Conservation (phyloP, 1,139 yeast genomes). For the Geotrichum klebahnii region DNA sequence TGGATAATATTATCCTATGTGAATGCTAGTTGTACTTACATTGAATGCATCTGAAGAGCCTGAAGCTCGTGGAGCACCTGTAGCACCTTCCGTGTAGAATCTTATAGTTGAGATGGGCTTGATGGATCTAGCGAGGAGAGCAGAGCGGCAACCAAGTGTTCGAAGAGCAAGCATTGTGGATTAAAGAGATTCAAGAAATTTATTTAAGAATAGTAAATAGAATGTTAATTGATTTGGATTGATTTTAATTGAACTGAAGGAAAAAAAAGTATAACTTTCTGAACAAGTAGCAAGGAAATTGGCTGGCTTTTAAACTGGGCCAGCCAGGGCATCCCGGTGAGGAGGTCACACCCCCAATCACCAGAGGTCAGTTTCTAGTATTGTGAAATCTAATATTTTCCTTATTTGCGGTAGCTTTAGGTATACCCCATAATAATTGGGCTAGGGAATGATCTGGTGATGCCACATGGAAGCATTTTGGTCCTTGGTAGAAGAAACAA, state of each 20-base stretch:
- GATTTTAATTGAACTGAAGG: neutral
- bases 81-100: slow-evolving; percentile 51
- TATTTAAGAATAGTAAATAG: too few species aligned
- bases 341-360: too few species aligned
- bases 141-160: slow-evolving; percentile 13
- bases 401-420: too few species aligned
- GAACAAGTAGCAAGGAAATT: too few species aligned
- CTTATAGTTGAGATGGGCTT: slow-evolving; percentile 39
- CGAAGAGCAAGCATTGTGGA: slow-evolving; percentile 21
- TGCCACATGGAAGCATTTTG: too few species aligned
- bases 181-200: too few species aligned
- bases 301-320: too few species aligned
- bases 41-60: slow-evolving; percentile 52
- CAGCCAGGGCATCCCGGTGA: too few species aligned
- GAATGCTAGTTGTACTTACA: slow-evolving; percentile 38
- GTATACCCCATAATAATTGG: neutral
- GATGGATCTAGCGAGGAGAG: slow-evolving; percentile 14
- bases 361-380: too few species aligned
- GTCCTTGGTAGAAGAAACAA: too few species aligned
- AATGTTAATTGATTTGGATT: slow-evolving; percentile 1
- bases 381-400: too few species aligned
- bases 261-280: too few species aligned
- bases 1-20: neutral
- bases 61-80: slow-evolving; percentile 52
- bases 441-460: slow-evolving; percentile 7